Base-by-base conservation (phyloP, 306 rosid genomes). In the Geum urbanum region DNA sequence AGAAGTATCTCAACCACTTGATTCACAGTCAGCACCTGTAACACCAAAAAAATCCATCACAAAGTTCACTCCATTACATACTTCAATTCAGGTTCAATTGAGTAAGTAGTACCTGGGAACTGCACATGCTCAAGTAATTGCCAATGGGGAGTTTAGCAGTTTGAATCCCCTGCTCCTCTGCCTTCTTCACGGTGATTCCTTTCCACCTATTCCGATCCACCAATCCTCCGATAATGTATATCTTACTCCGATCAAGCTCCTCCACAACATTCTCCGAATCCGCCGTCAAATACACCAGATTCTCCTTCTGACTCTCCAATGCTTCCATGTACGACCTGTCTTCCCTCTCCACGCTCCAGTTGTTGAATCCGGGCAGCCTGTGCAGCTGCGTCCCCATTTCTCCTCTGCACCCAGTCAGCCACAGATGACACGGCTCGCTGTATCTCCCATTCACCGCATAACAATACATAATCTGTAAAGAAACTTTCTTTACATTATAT, bases 171-270 rank as follows among this genome's bases (percentile, higher is more conserved):
- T 94, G 96, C 73, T 88, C 96, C 63, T 83, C 69, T 5, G 99
- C 97, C 77, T 94, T 94, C 83, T 87, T 82, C 92, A 87, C 75
- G 46, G 97, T 90, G 56, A 94, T 83, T 50, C 97, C 99, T 79
- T 91, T 94, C 92, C 96, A 88, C 61, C 97, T 66, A 64, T 94
- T 94, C 53, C 98, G 87, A 79, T 94, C 98, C 56, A 94, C 97
- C 67, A 90, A 82, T 14, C 98, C 98, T 52, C 97, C 98, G 72
- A 94, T 74, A 47, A 94, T 81, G 69, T 94, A 94, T 44, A 86
- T 72, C 75, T 85, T 94, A 61, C 75, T 87, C 8, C 65, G 72
- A 79, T 94, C 98, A 73, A 94, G 95, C n/a, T 86, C 92, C 54
- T 90, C 89, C 27, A 94, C 92, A 69, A 90, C 97, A 62, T 75